Evolutionary conservation across 768 basidiomycete genomes (phyloP), one percentile per base, ranked within the genome.

Genomic region (Termitomyces sp.): DNA sequence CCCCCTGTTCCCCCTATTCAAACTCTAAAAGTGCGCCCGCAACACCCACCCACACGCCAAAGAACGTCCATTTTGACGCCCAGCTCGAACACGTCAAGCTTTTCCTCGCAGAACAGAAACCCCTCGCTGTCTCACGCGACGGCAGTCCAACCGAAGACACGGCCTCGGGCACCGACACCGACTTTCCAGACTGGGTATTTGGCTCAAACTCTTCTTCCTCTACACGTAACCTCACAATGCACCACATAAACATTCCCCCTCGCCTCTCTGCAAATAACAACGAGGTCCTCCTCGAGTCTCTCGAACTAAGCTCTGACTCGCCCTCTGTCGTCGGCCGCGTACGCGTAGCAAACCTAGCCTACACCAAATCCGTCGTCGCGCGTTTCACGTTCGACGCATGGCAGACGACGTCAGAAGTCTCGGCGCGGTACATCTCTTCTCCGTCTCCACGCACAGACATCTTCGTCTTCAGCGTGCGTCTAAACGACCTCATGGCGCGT

Each of bases 371-470:
- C 80, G 81, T 98, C 56, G 90, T 87, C 8, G 85, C 94, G 28
- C 86, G 96, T 33, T 98, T 97, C 74, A 98, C 96, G 1, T 84
- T 96, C 67, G 96, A 98, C 71, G 82, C 80, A 66, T 98, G 96
- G 96, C 93, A 94, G 73, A 99, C 96, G 51, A 96, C 93, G 61
- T 91, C 89, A 73, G 96, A 98, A 74, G 92, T 97, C 60, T 84
- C 88, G 0, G 96, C 88, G 28, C 85, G 83, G 54, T 89, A 92
- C 71, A 74, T 76, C 20, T 76, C 79, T 55, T 75, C 79, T 4
- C 63, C 84, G 18, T 80, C 83, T 59, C 71, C 79, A 39, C 69
- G 78, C 22, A 81, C 84, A 70, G 94, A 96, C 69, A 78, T 90
- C 20, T 96, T 96, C 75, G 71, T 78, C 24, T 96, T 96, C 74